Percentiles rank a stretch among this genome's conserved stretches.
Evolutionary conservation across 768 basidiomycete species (phyloP).

Genomic region (Lactarius hatsudake): DNA sequence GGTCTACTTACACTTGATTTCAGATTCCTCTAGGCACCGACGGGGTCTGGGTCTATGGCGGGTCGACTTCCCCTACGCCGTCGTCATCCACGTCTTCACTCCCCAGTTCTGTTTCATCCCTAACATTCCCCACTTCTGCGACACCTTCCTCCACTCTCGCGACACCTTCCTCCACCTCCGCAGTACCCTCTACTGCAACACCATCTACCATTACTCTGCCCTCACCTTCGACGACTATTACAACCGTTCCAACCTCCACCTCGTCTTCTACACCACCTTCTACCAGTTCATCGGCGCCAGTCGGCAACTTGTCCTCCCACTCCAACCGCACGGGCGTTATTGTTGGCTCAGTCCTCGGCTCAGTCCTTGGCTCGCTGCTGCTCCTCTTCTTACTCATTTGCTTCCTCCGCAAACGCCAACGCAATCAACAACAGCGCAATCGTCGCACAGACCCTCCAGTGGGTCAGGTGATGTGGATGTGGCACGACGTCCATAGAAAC

Average conservation of each 20-base stretch:
- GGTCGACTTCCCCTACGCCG: conserved; percentile 57
- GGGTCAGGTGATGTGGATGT: conserved; percentile 27
- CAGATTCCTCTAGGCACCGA: conserved; percentile 72
- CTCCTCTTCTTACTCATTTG: conserved; percentile 22
- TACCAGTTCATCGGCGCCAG: not conserved
- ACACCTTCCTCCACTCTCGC: conserved; percentile 34
- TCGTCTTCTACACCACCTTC: conserved; percentile 1
- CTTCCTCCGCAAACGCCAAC: conserved; percentile 39
- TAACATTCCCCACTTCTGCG: conserved; percentile 29
- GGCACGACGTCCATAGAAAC: conserved; percentile 19
- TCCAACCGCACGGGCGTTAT: conserved; percentile 14
- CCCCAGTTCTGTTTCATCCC: conserved; percentile 31
- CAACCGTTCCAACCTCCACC: not conserved
- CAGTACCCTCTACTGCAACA: conserved; percentile 13
- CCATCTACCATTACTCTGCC: conserved; percentile 12
- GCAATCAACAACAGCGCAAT: conserved; percentile 24
- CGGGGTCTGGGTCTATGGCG: conserved; percentile 69
- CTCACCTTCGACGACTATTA: conserved; percentile 2
- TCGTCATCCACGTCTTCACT: conserved; percentile 32
- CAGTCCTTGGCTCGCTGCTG: conserved; percentile 21
- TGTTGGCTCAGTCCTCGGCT: conserved; percentile 25
- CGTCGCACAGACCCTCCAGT: not conserved
- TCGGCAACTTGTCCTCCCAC: conserved; percentile 3
- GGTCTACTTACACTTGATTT: conserved; percentile 10
- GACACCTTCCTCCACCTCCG: conserved; percentile 28